Percentiles rank a stretch among this genome's conserved stretches.
Conservation (phyloP, 768 basidiomycete species). For the Macrolepiota albuminosa region DNA sequence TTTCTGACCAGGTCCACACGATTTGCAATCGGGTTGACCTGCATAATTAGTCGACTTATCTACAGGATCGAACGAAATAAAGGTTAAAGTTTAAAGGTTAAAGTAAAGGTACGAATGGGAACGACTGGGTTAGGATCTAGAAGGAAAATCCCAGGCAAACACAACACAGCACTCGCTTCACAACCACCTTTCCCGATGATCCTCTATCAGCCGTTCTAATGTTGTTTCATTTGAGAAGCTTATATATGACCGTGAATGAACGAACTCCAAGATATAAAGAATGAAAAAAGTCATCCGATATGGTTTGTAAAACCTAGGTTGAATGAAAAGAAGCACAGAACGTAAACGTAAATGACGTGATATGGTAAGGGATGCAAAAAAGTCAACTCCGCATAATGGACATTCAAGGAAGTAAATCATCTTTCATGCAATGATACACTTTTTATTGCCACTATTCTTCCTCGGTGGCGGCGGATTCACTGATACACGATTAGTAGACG, state of each 20-base stretch:
- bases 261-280: constrained; percentile 13
- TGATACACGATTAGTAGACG: constrained; percentile 21
- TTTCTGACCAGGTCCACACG: background rate
- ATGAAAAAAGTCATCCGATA: constrained; percentile 14
- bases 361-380: constrained; percentile 35
- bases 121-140: constrained; percentile 1
- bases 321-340: constrained; percentile 38
- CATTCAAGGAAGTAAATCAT: constrained; percentile 16
- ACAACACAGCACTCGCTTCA: background rate
- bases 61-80: constrained; percentile 8
- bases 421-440: constrained; percentile 71
- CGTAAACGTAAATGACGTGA: constrained; percentile 71
- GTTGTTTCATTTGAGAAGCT: constrained; percentile 2
- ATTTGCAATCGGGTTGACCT: background rate
- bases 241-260: constrained; percentile 6
- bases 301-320: constrained; percentile 9
- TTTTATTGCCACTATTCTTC: constrained; percentile 41
- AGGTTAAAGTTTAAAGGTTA: background rate
- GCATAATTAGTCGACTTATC: background rate
- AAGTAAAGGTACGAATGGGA: background rate
- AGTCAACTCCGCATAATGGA: constrained; percentile 19
- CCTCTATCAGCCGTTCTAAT: background rate
- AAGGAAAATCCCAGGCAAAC: background rate
- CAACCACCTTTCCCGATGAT: constrained; percentile 16
- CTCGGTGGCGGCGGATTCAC: constrained; percentile 71